A percentile compares a stretch with the other conserved stretches of the same genome.
phyloP scores from a whole-genome alignment of 768 basidiomycete species.

The Calocybe indica region DNA sequence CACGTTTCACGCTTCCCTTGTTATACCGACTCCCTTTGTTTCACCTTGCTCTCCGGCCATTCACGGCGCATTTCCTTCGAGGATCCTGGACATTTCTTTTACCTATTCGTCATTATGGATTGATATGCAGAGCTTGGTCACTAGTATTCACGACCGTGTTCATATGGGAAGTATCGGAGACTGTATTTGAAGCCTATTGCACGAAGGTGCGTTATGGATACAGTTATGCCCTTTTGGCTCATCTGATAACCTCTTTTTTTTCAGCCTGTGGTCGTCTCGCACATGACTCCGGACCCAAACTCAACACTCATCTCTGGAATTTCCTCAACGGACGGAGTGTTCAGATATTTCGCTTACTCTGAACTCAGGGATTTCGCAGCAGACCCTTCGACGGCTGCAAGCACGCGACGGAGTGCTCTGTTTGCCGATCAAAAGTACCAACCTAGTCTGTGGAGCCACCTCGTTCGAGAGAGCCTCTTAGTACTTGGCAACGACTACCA shows the following conservation, averaged over 20 bases:
- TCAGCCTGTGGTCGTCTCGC: constrained; percentile 44
- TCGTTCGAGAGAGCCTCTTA: constrained; percentile 54
- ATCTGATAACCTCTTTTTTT: not conserved
- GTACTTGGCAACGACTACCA: constrained; percentile 68
- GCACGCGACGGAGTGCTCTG: constrained; percentile 43
- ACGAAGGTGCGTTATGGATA: constrained; percentile 36
- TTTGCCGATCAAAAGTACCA: constrained; percentile 67
- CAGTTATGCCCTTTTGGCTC: constrained; percentile 5
- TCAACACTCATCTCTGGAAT: constrained; percentile 59
- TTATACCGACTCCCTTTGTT: constrained; percentile 51
- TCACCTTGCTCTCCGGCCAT: constrained; percentile 45
- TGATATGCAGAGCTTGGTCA: constrained; percentile 43
- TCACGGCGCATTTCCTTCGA: constrained; percentile 56
- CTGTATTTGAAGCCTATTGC: constrained; percentile 53
- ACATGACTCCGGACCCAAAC: constrained; percentile 43
- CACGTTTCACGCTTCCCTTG: constrained; percentile 44
- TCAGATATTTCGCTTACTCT: constrained; percentile 60
- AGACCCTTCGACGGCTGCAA: constrained; percentile 33
- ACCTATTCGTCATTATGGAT: constrained; percentile 36
- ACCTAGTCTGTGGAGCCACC: constrained; percentile 56
- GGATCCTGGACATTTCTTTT: constrained; percentile 51
- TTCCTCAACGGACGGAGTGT: constrained; percentile 43
- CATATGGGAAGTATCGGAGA: constrained; percentile 61
- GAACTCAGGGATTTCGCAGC: constrained; percentile 51
- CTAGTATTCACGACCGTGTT: constrained; percentile 46